Percentiles rank a stretch among this genome's conserved stretches.
Evolutionary conservation across 2,329 filamentous ascomycete genomes (phyloP).

Genomic region (Penicillium frequentans): DNA sequence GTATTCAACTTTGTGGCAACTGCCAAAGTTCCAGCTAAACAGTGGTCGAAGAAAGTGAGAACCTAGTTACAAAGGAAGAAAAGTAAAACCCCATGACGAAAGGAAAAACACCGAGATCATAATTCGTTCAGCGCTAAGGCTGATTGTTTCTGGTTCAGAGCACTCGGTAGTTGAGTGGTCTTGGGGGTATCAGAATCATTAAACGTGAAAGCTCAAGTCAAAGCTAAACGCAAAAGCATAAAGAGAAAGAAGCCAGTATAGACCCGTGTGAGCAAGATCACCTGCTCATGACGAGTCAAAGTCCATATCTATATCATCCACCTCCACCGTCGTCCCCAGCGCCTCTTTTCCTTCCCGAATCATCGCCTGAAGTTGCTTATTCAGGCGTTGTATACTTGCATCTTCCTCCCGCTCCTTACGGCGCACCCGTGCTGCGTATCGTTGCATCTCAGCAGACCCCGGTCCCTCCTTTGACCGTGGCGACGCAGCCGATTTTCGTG

Average conservation of each 20-base stretch:
- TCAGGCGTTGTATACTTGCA: conserved; percentile 75
- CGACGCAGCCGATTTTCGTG: conserved; percentile 22
- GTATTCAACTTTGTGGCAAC: background rate
- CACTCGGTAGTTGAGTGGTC: conserved; percentile 7
- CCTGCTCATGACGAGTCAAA: conserved; percentile 21
- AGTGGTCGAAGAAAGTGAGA: background rate
- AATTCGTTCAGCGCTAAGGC: conserved; percentile 16
- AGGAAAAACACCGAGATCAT: conserved; percentile 18
- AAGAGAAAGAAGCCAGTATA: background rate
- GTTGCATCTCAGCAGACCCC: conserved; percentile 63
- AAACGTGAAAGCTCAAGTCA: conserved; percentile 4
- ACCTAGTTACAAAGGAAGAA: background rate
- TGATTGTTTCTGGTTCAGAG: conserved; percentile 15
- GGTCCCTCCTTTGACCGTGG: conserved; percentile 34
- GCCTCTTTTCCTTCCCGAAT: conserved; percentile 87
- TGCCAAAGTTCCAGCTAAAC: background rate
- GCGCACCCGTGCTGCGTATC: conserved; percentile 68
- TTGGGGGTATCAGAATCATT: conserved; percentile 15
- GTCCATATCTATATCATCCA: conserved; percentile 52
- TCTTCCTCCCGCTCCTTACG: conserved; percentile 77
- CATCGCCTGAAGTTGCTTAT: conserved; percentile 77
- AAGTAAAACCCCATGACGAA: background rate
- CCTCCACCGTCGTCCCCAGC: conserved; percentile 70
- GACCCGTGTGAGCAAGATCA: background rate
- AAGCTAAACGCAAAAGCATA: background rate